Evolutionary conservation across 257 asterid genomes (phyloP), one percentile per base, ranked within the genome.

Genomic region (Solanum boliviense): DNA sequence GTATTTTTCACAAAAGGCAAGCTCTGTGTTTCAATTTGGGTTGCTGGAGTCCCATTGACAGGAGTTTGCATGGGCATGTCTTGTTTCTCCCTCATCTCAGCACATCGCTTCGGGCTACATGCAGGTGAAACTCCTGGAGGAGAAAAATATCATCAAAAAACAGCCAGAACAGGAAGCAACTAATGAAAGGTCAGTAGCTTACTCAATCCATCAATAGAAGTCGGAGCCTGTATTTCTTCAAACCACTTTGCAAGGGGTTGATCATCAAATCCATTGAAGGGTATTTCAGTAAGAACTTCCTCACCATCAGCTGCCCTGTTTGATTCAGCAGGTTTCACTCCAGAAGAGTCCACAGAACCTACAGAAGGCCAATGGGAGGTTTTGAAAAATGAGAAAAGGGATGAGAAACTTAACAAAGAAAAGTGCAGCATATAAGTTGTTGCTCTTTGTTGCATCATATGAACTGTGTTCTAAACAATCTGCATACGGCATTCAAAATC

Each of bases 171-270:
- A 34, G 85, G 86, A 84, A 81, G 31, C 32, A 62, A 32, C 68
- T 62, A 38, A 44, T 72, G 65, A 5, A 75, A 21, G 39, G 11
- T 13, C 39, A 85, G 35, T 72, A 86, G 89, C 93, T 86, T 92
- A 92, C 97, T 90, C 58, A 92, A 92, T 86, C 89, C 87, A 89
- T 91, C 93, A 84, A 46, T 83, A 87, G 84, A 18, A 5, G 92
- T 81, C 81, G 94, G 89, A 85, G 92, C 18, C 41, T 93, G 93
- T 86, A 88, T 91, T 90, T 87, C 95, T 86, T 86, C 93, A 44
- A 94, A 86, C 97, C 96, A 94, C 89, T 84, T 91, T 23, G 98
- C 90, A 85, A 94, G 96, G 72, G 94, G 95, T 84, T 94, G 94
- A 75, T 94, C 92, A 46, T 94, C 95, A 39, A 92, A 89, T 38